A percentile compares a stretch with the other conserved stretches of the same genome.
phyloP scores from a whole-genome alignment of 129 eudicot genomes.

The sunflower (Helianthus annuus) region DNA sequence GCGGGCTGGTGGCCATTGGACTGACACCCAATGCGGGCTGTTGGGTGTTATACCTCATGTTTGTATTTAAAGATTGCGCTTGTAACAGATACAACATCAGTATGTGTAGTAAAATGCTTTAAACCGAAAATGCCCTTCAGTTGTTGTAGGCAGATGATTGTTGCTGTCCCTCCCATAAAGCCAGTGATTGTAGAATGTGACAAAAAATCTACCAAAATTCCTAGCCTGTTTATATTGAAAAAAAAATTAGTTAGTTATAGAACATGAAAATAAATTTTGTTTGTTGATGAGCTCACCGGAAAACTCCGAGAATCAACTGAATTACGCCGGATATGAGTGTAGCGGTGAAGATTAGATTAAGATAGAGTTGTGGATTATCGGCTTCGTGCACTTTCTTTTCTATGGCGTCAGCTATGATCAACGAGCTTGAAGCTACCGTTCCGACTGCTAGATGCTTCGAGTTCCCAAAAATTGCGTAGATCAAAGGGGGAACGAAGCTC shows the following conservation, averaged over 20 bases:
- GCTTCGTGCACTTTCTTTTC: conserved; percentile 44
- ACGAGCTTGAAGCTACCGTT: conserved; percentile 80
- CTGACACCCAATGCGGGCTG: no score
- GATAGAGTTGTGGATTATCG: conserved; percentile 43
- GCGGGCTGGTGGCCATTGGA: no score
- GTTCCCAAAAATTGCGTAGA: conserved; percentile 73
- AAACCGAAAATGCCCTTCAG: conserved; percentile 74
- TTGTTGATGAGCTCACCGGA: conserved; percentile 48
- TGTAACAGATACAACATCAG: conserved; percentile 57
- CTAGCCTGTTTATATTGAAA: conserved; percentile 44
- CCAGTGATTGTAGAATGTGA: conserved; percentile 79
- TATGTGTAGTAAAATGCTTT: conserved; percentile 62
- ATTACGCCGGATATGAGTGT: conserved; percentile 64
- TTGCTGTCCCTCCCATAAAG: conserved; percentile 95
- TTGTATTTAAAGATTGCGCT: conserved; percentile 44
- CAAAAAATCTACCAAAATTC: conserved; percentile 76
- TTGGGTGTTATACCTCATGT: conserved; percentile 58
- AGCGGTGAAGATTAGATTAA: conserved; percentile 65
- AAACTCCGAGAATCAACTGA: conserved; percentile 59
- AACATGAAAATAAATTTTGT: neutral
- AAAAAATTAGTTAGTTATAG: neutral
- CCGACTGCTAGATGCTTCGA: conserved; percentile 85
- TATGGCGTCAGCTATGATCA: conserved; percentile 57
- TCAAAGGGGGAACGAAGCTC: conserved; percentile 81
- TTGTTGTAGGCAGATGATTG: conserved; percentile 69